Evolutionary conservation across 805 yeast species (phyloP).

Genomic region (Teunomyces tritomae): DNA sequence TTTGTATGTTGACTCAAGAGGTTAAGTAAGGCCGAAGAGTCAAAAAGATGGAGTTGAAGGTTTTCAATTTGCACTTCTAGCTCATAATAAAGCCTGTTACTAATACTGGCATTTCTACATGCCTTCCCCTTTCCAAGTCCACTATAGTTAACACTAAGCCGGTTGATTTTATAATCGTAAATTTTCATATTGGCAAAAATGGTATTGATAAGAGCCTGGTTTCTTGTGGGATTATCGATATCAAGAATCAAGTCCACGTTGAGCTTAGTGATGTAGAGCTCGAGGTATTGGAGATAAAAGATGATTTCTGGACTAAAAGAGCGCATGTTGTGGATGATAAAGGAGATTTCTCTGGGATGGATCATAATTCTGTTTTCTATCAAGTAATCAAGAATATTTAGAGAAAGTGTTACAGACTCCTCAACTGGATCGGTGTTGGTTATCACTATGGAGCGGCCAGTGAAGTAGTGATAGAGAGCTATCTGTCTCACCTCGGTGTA

Average conservation of each 20-base stretch:
- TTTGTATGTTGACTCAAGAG: slow-evolving; percentile 8
- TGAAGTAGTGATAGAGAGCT: slow-evolving; percentile 2
- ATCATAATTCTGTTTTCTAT: slow-evolving; percentile 15
- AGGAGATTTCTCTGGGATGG: slow-evolving; percentile 17
- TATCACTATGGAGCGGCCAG: neutral
- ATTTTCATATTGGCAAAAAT: slow-evolving; percentile 4
- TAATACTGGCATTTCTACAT: neutral
- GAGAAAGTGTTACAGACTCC: slow-evolving; percentile 4
- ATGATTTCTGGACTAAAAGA: slow-evolving; percentile 4
- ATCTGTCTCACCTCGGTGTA: neutral
- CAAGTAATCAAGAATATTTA: slow-evolving; percentile 16
- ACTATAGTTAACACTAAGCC: neutral
- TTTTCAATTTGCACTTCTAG: slow-evolving; percentile 1
- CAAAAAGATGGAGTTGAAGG: slow-evolving; percentile 15
- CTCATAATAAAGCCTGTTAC: neutral
- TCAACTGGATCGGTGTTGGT: neutral
- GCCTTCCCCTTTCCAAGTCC: neutral
- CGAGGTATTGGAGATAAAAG: slow-evolving; percentile 9
- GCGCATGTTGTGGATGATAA: slow-evolving; percentile 13
- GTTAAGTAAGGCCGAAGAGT: slow-evolving; percentile 9
- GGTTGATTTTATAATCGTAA: neutral
- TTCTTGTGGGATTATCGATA: slow-evolving; percentile 9
- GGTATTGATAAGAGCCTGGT: slow-evolving; percentile 2
- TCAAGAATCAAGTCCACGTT: slow-evolving; percentile 15
- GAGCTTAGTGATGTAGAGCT: slow-evolving; percentile 11